phyloP scores from a whole-genome alignment of 345 rosid species.

The Rhodamnia argentea region DNA sequence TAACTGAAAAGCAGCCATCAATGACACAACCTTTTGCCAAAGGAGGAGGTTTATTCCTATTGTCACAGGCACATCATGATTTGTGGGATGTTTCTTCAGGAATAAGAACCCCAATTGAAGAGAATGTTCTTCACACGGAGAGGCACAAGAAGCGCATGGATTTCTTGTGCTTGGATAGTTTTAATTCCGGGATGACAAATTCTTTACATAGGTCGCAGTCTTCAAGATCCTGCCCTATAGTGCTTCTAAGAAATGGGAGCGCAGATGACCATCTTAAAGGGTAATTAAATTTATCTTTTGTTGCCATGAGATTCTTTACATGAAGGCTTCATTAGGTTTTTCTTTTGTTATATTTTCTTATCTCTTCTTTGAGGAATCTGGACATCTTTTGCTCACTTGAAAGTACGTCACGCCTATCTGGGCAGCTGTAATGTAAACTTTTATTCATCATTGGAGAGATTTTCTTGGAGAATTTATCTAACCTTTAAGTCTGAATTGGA shows the following conservation, averaged over 20 bases:
- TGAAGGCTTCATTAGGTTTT: neutral
- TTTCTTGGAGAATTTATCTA: neutral
- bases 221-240: conserved; percentile 51
- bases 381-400: neutral
- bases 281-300: conserved; percentile 25
- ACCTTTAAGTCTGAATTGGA: neutral
- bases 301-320: neutral
- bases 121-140: conserved; percentile 53
- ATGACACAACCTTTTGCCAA: conserved; percentile 13
- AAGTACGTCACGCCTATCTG: neutral
- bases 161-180: conserved; percentile 42
- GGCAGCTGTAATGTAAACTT: neutral
- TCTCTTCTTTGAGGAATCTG: neutral
- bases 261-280: conserved; percentile 23
- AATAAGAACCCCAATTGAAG: conserved; percentile 53
- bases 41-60: neutral
- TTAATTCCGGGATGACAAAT: conserved; percentile 10
- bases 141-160: conserved; percentile 39
- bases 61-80: conserved; percentile 4
- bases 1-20: conserved; percentile 10
- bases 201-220: conserved; percentile 23
- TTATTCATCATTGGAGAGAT: neutral
- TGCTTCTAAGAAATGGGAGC: conserved; percentile 54
- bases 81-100: conserved; percentile 56
- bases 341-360: neutral